Conservation (phyloP, 2,329 filamentous ascomycete genomes). For the Epichloe sylvatica region DNA sequence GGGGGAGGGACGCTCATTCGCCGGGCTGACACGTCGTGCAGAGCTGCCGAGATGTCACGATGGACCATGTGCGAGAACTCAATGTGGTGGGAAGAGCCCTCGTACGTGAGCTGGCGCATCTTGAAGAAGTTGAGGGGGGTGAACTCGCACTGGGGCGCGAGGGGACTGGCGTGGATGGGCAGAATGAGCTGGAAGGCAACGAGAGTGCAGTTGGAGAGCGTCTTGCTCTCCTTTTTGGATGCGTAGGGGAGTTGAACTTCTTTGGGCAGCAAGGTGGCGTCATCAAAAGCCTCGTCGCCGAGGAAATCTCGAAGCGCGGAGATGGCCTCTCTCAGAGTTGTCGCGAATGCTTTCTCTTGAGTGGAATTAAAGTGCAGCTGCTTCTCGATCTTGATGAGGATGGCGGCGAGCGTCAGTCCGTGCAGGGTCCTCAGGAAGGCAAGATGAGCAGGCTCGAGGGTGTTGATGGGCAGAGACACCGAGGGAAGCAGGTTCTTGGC, state of each 20-base stretch:
- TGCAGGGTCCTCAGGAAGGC: constrained; percentile 39
- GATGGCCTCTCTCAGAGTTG: constrained; percentile 30
- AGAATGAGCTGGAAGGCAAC: constrained; percentile 48
- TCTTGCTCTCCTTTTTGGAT: not conserved
- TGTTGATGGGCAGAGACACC: constrained; percentile 36
- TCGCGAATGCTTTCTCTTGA: constrained; percentile 30
- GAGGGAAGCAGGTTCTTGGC: constrained; percentile 48
- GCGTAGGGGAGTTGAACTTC: constrained; percentile 29
- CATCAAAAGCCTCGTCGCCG: constrained; percentile 30
- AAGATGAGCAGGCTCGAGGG: constrained; percentile 40
- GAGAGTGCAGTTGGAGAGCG: constrained; percentile 17
- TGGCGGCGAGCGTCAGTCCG: constrained; percentile 23
- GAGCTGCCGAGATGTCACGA: constrained; percentile 37
- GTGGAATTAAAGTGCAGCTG: constrained; percentile 22
- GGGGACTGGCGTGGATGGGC: constrained; percentile 42
- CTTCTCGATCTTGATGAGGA: constrained; percentile 19
- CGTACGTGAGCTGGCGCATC: constrained; percentile 48
- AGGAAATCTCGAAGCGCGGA: constrained; percentile 26
- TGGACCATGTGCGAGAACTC: constrained; percentile 47
- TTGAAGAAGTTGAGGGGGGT: constrained; percentile 55
- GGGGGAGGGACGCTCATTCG: not conserved
- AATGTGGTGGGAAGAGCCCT: constrained; percentile 32
- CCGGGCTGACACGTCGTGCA: constrained; percentile 8
- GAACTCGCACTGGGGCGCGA: constrained; percentile 40
- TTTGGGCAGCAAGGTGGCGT: constrained; percentile 30